Evolutionary conservation across 2,329 filamentous ascomycete genomes (phyloP).

Genomic region (Aspergillus fumigatus): DNA sequence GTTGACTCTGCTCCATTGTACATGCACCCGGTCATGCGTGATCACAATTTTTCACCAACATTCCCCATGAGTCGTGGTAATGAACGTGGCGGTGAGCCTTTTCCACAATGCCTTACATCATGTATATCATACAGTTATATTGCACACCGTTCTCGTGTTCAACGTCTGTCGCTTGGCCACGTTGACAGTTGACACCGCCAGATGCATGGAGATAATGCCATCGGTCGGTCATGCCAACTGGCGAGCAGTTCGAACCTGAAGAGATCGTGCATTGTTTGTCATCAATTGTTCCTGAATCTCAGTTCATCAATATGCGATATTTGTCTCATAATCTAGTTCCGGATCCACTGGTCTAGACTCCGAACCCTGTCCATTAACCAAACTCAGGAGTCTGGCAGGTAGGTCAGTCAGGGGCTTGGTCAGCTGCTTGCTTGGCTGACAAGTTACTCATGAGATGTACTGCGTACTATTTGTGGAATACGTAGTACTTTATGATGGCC

Average conservation of each 20-base stretch:
- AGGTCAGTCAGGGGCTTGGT: background rate
- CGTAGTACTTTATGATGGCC: background rate
- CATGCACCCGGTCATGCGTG: background rate
- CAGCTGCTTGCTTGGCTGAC: background rate
- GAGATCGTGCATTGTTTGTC: background rate
- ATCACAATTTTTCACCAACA: background rate
- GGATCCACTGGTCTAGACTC: background rate
- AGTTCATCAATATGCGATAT: background rate
- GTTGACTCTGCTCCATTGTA: background rate
- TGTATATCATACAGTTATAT: background rate
- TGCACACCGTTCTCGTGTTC: background rate
- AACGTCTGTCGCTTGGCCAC: background rate
- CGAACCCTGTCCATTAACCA: background rate
- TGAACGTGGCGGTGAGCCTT: background rate
- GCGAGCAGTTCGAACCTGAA: background rate
- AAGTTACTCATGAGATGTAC: background rate
- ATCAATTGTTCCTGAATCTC: background rate
- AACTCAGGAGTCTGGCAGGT: background rate
- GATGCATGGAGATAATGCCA: background rate
- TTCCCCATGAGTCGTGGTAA: background rate
- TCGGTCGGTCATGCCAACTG: background rate
- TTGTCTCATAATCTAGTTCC: background rate
- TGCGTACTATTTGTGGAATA: background rate
- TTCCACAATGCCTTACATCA: background rate
- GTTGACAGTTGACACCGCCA: background rate